Evolutionary conservation across 306 rosid genomes (phyloP).

Genomic region (Quercus dentata): DNA sequence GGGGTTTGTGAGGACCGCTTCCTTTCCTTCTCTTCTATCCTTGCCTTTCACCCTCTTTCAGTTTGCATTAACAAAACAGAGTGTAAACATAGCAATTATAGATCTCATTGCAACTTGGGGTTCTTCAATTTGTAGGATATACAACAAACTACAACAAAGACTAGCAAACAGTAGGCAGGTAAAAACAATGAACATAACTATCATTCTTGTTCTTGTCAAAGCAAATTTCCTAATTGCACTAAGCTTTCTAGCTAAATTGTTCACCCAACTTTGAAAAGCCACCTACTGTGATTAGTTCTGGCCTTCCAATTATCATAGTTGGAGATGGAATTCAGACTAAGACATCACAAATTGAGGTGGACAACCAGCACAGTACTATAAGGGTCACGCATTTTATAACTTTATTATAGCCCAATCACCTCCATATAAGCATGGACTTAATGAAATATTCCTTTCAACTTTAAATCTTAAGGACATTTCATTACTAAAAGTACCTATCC

Average conservation of each 20-base stretch:
- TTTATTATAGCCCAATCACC: background rate
- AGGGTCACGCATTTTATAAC: background rate
- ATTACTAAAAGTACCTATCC: background rate
- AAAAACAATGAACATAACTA: too few relatives aligned
- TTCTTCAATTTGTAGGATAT: too few relatives aligned
- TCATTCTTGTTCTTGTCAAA: too few relatives aligned
- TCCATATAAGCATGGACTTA: background rate
- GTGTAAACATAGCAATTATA: too few relatives aligned
- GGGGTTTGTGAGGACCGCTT: too few relatives aligned
- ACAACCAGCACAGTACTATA: background rate
- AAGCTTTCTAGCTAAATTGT: background rate
- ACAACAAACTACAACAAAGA: too few relatives aligned
- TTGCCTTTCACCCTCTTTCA: too few relatives aligned
- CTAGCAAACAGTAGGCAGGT: too few relatives aligned
- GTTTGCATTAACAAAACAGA: too few relatives aligned
- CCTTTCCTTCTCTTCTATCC: too few relatives aligned
- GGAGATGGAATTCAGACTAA: background rate
- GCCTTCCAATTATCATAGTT: background rate
- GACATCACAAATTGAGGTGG: background rate
- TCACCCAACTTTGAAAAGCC: background rate
- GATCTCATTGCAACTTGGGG: too few relatives aligned
- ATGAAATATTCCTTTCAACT: background rate
- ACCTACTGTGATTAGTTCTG: background rate
- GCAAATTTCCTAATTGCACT: background rate
- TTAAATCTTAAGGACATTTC: background rate